Evolutionary conservation across 352 stramenopile species (phyloP).

Genomic region (Discostella stelligera): DNA sequence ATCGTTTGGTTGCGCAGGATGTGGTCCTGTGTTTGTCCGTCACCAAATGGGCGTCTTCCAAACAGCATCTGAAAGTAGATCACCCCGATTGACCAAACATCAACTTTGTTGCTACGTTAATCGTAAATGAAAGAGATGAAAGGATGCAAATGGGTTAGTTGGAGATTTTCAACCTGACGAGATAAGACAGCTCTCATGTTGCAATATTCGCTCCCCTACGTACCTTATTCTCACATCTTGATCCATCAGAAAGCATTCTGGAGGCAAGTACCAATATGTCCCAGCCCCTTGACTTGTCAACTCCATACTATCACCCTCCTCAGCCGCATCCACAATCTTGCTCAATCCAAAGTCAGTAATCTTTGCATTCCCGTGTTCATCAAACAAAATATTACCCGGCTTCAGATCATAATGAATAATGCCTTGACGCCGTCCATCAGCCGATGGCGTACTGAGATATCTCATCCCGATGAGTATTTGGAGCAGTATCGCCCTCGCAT

Average conservation of each 20-base stretch:
- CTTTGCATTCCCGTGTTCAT: constrained; percentile 88
- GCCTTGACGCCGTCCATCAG: constrained; percentile 66
- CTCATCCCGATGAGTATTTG: constrained; percentile 87
- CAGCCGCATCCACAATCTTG: constrained; percentile 85
- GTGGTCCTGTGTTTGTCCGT: constrained; percentile 87
- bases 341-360: constrained; percentile 90
- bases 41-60: constrained; percentile 88
- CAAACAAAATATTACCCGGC: constrained; percentile 92
- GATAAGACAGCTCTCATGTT: too few relatives aligned
- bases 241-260: constrained; percentile 88
- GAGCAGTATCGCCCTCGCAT: constrained; percentile 87
- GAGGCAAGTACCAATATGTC: constrained; percentile 95
- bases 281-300: constrained; percentile 90
- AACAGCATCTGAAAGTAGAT: constrained; percentile 95
- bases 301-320: constrained; percentile 85
- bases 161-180: constrained; percentile 14
- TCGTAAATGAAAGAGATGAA: constrained; percentile 26
- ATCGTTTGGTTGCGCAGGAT: constrained; percentile 85
- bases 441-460: constrained; percentile 85
- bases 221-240: constrained; percentile 63
- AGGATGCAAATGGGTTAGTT: background rate
- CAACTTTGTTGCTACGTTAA: constrained; percentile 85
- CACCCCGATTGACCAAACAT: constrained; percentile 92
- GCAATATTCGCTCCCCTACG: too few relatives aligned
- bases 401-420: constrained; percentile 96